Percentiles rank a stretch among this genome's conserved stretches.
Evolutionary conservation across 2,329 filamentous ascomycete genomes (phyloP).

Genomic region (Curvularia lunata): DNA sequence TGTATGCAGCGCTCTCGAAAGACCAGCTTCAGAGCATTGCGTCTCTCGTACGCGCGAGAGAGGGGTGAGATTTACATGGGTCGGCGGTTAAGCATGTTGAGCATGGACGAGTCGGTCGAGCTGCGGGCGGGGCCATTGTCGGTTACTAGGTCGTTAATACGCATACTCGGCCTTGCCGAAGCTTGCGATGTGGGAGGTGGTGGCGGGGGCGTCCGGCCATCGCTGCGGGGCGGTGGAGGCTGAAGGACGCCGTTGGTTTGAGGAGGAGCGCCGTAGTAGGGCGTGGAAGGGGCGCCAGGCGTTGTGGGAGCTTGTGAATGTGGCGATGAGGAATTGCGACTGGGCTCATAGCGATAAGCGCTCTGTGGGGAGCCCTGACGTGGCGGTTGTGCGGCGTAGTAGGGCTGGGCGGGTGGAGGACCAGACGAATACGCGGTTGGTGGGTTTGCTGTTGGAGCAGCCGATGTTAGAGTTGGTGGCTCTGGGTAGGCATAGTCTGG

Average conservation of each 20-base stretch:
- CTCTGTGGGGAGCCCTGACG: constrained; percentile 52
- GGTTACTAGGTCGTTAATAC: constrained; percentile 52
- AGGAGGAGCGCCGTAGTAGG: constrained; percentile 43
- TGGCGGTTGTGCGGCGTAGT: constrained; percentile 49
- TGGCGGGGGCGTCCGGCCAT: constrained; percentile 51
- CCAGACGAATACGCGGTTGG: constrained; percentile 49
- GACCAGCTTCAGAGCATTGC: constrained; percentile 39
- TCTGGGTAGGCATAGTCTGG: constrained; percentile 53
- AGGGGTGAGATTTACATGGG: constrained; percentile 37
- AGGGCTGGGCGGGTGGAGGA: constrained; percentile 48
- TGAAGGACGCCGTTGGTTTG: constrained; percentile 41
- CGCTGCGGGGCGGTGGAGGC: constrained; percentile 45
- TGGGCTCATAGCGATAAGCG: constrained; percentile 51
- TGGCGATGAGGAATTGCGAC: constrained; percentile 52
- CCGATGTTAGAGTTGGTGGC: constrained; percentile 52
- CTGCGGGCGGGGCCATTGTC: constrained; percentile 48
- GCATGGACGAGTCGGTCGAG: constrained; percentile 53
- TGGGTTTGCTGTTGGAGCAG: constrained; percentile 55
- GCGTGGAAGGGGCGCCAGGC: constrained; percentile 38
- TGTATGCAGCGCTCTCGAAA: constrained; percentile 32
- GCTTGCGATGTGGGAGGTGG: constrained; percentile 45
- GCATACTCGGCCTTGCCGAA: constrained; percentile 49
- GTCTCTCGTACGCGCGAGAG: constrained; percentile 11
- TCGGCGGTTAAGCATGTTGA: constrained; percentile 52
- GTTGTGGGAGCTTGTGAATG: constrained; percentile 50